A percentile compares a stretch with the other conserved stretches of the same genome.
Conservation (phyloP, 2,329 filamentous ascomycete species). For the Ambrosiella cleistominuta region DNA sequence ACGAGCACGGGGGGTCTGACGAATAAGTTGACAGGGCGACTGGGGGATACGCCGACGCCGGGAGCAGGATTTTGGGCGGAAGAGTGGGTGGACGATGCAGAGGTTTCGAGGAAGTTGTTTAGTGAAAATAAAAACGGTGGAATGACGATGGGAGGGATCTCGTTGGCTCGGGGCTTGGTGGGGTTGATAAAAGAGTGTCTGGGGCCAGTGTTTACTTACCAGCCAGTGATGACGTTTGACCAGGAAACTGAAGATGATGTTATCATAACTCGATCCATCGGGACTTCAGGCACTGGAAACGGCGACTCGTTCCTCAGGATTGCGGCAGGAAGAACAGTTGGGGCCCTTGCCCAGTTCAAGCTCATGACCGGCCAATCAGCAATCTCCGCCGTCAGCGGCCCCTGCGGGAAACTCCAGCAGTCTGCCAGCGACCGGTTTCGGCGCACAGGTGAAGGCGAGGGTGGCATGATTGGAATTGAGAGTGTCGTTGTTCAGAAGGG, state of each 20-base stretch:
- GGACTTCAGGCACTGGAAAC: conserved; percentile 66
- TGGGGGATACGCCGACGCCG: conserved; percentile 71
- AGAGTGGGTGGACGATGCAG: conserved; percentile 44
- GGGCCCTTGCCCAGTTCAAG: conserved; percentile 52
- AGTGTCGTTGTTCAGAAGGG: conserved; percentile 27
- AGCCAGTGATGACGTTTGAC: conserved; percentile 15
- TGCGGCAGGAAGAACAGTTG: conserved; percentile 53
- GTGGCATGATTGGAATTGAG: conserved; percentile 73
- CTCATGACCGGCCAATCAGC: conserved; percentile 35
- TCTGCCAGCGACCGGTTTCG: conserved; percentile 61
- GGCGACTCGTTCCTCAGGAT: conserved; percentile 71
- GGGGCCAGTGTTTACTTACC: conserved; percentile 26
- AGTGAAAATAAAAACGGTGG: neutral
- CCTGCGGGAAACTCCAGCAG: conserved; percentile 52
- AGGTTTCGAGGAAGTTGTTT: neutral
- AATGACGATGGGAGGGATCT: conserved; percentile 15
- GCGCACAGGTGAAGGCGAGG: conserved; percentile 57
- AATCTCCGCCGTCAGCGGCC: conserved; percentile 47
- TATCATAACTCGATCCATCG: conserved; percentile 26
- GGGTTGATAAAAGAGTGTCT: conserved; percentile 42
- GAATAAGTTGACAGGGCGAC: conserved; percentile 70
- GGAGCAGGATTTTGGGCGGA: conserved; percentile 86
- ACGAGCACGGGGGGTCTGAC: conserved; percentile 63
- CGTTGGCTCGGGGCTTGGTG: conserved; percentile 27
- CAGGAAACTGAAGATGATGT: neutral